Percentiles rank a stretch among this genome's conserved stretches.
phyloP scores from a whole-genome alignment of 441 rosid species.

The Eruca vesicaria region DNA sequence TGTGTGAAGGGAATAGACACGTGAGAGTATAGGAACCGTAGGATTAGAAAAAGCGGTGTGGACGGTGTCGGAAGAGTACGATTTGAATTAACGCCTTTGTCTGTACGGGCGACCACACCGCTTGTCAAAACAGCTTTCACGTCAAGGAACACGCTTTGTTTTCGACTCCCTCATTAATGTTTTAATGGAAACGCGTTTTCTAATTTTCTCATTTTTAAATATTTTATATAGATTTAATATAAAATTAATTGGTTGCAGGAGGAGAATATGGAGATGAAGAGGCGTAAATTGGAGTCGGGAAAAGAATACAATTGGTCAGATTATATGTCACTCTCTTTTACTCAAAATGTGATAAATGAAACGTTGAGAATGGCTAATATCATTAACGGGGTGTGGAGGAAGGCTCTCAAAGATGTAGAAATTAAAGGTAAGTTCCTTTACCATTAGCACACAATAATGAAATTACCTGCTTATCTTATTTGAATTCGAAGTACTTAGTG shows the following conservation, averaged over 20 bases:
- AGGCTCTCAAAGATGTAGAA: slow-evolving; percentile 61
- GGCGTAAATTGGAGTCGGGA: slow-evolving; percentile 37
- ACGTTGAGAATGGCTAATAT: slow-evolving; percentile 69
- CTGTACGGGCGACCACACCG: slow-evolving; percentile 28
- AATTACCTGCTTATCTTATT: not conserved
- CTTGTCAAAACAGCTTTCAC: slow-evolving; percentile 26
- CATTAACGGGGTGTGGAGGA: slow-evolving; percentile 75
- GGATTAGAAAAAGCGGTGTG: slow-evolving; percentile 34
- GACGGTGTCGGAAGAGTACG: slow-evolving; percentile 49
- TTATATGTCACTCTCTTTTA: slow-evolving; percentile 66
- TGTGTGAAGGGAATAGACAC: slow-evolving; percentile 35
- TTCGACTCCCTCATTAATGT: not conserved
- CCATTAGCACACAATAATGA: not conserved
- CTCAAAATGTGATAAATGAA: slow-evolving; percentile 76
- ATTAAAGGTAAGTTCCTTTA: slow-evolving; percentile 50
- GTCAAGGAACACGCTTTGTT: slow-evolving; percentile 23
- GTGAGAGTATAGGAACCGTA: slow-evolving; percentile 36
- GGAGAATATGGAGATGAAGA: slow-evolving; percentile 66
- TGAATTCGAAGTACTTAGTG: not conserved
- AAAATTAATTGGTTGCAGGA: slow-evolving; percentile 36
- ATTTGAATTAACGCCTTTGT: slow-evolving; percentile 29
- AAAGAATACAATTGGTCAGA: slow-evolving; percentile 57
- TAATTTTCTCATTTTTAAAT: not conserved
- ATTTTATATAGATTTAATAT: not conserved
- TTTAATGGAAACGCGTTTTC: slow-evolving; percentile 8